These are phyloP conservation scores for Paraphoma chrysanthemicola DNA, from an alignment of 2,329 filamentous ascomycete genomes.

Conservation along the genomic window DNA sequence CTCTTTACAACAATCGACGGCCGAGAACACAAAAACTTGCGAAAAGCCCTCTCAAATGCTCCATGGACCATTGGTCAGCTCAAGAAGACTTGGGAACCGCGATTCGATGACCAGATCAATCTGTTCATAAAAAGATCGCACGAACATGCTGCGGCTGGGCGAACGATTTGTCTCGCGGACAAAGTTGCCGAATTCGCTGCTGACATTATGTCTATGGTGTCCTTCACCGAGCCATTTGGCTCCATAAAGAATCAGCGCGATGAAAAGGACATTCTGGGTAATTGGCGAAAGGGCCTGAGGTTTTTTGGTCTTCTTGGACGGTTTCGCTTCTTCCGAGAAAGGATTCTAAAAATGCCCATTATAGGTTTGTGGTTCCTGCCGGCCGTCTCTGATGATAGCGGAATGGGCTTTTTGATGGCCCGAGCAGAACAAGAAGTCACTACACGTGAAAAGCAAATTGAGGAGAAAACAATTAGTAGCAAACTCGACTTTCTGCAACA, in stretches of 20 bases:
- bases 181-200: constrained; percentile 52
- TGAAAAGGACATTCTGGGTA: constrained; percentile 44
- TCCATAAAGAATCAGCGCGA: constrained; percentile 50
- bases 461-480: constrained; percentile 23
- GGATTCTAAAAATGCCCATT: constrained; percentile 34
- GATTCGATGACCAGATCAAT: constrained; percentile 45
- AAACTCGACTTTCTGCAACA: constrained; percentile 46
- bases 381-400: constrained; percentile 30
- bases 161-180: constrained; percentile 42
- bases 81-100: constrained; percentile 49
- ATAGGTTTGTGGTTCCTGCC: constrained; percentile 41
- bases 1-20: constrained; percentile 44
- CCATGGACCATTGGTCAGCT: constrained; percentile 49
- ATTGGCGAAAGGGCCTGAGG: constrained; percentile 47
- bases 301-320: constrained; percentile 49
- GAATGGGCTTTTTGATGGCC: constrained; percentile 49
- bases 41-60: constrained; percentile 47
- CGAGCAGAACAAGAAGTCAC: constrained; percentile 45
- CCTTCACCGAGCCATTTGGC: constrained; percentile 48
- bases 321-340: constrained; percentile 45
- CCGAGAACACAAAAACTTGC: constrained; percentile 42
- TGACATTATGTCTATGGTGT: constrained; percentile 52
- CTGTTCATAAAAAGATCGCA: constrained; percentile 44
- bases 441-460: constrained; percentile 33
- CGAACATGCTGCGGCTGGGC: constrained; percentile 29